Conservation (phyloP, 192 early-diverging fungal genomes). For the Lobosporangium transversale region DNA sequence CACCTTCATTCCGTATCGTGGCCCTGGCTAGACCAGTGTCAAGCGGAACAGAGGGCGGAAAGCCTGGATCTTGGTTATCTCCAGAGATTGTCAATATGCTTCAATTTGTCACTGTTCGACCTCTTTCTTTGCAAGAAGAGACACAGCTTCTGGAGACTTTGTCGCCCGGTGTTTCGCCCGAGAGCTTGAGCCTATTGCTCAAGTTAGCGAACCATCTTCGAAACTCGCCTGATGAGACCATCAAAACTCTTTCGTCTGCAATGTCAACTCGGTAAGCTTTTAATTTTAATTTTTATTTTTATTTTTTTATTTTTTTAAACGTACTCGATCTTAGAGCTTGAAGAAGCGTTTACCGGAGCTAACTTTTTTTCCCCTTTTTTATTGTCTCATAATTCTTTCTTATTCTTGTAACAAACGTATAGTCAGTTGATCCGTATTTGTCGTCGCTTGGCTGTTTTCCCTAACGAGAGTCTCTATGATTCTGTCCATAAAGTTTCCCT, state of each 20-base stretch:
- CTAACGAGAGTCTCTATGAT: constrained; percentile 68
- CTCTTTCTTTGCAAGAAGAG: constrained; percentile 65
- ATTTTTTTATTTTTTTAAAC: no score
- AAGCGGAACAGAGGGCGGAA: constrained; percentile 57
- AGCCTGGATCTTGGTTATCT: constrained; percentile 72
- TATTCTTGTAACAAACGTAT: not conserved
- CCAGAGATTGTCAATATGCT: constrained; percentile 79
- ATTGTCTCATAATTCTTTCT: not conserved
- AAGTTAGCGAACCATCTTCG: constrained; percentile 70
- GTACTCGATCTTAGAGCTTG: no score
- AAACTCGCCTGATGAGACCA: constrained; percentile 65
- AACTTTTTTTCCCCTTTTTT: not conserved
- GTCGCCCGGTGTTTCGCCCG: constrained; percentile 61
- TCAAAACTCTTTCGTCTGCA: constrained; percentile 65
- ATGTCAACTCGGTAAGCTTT: constrained; percentile 70
- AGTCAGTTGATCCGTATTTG: constrained; percentile 81
- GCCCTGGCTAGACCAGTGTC: constrained; percentile 66
- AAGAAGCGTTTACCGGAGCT: no score
- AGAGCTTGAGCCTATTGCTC: constrained; percentile 55
- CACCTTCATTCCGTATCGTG: constrained; percentile 82
- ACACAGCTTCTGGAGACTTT: constrained; percentile 56
- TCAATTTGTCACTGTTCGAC: constrained; percentile 71
- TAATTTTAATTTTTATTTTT: no score
- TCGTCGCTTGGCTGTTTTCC: constrained; percentile 69
- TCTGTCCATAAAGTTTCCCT: constrained; percentile 74